Conservation (phyloP, 495 filamentous ascomycete species). For the Trypethelium eluteriae region DNA sequence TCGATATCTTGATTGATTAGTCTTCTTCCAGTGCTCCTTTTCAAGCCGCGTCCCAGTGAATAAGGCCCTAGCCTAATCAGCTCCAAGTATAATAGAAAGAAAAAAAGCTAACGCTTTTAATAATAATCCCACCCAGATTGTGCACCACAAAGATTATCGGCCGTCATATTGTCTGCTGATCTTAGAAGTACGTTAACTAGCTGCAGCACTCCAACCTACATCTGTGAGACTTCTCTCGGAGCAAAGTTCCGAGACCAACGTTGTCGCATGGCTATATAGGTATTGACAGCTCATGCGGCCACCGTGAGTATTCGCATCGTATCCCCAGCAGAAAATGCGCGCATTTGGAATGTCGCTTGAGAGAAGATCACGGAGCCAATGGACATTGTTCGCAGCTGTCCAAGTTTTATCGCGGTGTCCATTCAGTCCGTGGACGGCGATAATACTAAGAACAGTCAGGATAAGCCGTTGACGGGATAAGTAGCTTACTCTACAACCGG, state of each 20-base stretch:
- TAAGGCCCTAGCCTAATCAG: slow-evolving; percentile 24
- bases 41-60: slow-evolving; percentile 23
- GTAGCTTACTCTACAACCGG: background rate
- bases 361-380: slow-evolving; percentile 47
- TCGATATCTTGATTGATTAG: slow-evolving; percentile 22
- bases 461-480: background rate
- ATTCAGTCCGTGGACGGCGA: slow-evolving; percentile 44
- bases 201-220: slow-evolving; percentile 17
- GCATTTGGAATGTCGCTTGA: slow-evolving; percentile 39
- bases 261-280: slow-evolving; percentile 30
- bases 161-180: slow-evolving; percentile 8
- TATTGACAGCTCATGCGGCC: slow-evolving; percentile 25
- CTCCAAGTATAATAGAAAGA: background rate
- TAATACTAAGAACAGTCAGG: slow-evolving; percentile 32
- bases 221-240: slow-evolving; percentile 23
- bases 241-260: slow-evolving; percentile 32
- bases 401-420: slow-evolving; percentile 44
- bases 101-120: slow-evolving; percentile 19
- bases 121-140: slow-evolving; percentile 26
- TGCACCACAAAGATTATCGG: slow-evolving; percentile 29
- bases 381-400: slow-evolving; percentile 37
- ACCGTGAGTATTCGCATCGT: slow-evolving; percentile 34
- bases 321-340: slow-evolving; percentile 46
- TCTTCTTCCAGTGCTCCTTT: slow-evolving; percentile 23
- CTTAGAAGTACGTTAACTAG: background rate